These are phyloP conservation scores for Mycosphaerelloides madeirae DNA, from an alignment of 2,329 filamentous ascomycete species.

Conservation along the genomic window DNA sequence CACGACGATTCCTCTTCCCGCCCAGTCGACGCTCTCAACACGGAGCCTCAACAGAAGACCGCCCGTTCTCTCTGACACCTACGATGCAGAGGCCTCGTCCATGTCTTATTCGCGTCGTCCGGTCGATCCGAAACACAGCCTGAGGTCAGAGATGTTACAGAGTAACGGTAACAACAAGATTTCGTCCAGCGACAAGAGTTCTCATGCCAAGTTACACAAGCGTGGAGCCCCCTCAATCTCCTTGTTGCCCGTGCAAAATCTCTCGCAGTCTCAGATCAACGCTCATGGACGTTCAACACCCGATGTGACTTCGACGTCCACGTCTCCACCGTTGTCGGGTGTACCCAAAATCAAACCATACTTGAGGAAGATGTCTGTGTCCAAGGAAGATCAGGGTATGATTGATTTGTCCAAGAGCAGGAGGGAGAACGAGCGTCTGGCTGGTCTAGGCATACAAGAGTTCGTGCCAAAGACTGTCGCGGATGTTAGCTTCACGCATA, in stretches of 20 bases:
- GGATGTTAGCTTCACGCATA: slow-evolving; percentile 41
- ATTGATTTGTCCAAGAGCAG: slow-evolving; percentile 54
- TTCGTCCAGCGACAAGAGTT: slow-evolving; percentile 5
- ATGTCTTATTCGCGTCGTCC: background rate
- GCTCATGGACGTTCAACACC: slow-evolving; percentile 27
- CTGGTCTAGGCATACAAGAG: slow-evolving; percentile 53
- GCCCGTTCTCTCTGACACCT: slow-evolving; percentile 7
- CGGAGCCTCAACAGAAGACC: slow-evolving; percentile 10
- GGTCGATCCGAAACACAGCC: slow-evolving; percentile 4
- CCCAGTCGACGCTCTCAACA: slow-evolving; percentile 14
- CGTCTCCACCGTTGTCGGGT: slow-evolving; percentile 17
- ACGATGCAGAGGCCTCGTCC: slow-evolving; percentile 3
- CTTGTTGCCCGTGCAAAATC: slow-evolving; percentile 20
- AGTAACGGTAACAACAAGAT: slow-evolving; percentile 4
- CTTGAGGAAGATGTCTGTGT: slow-evolving; percentile 49
- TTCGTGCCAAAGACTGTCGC: slow-evolving; percentile 38
- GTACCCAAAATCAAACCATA: slow-evolving; percentile 51
- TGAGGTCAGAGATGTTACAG: slow-evolving; percentile 5
- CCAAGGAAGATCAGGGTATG: slow-evolving; percentile 39
- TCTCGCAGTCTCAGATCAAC: slow-evolving; percentile 20
- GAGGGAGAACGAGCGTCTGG: slow-evolving; percentile 49
- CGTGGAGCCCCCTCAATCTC: slow-evolving; percentile 24
- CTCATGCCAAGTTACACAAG: slow-evolving; percentile 31
- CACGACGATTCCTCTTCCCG: slow-evolving; percentile 2
- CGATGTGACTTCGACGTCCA: slow-evolving; percentile 6